phyloP scores from a whole-genome alignment of 2,329 filamentous ascomycete genomes.

The Cryphonectria japonica region DNA sequence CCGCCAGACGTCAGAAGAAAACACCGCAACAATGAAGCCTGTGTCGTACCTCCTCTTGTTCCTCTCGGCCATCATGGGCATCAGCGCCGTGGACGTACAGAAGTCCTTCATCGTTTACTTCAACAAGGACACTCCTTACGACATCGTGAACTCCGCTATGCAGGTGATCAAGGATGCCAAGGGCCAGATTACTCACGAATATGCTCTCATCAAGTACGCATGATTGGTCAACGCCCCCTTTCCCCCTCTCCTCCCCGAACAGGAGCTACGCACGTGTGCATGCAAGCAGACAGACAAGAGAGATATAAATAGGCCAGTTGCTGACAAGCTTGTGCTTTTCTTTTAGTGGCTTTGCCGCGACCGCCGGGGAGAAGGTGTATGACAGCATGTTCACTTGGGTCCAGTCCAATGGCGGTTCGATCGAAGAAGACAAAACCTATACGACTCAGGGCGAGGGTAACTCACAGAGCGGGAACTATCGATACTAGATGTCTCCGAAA shows the following conservation, averaged over 20 bases:
- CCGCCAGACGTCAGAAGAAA: conserved; percentile 3
- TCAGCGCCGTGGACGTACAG: conserved; percentile 65
- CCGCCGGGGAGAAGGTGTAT: conserved; percentile 70
- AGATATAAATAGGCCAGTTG: neutral
- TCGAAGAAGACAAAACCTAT: conserved; percentile 75
- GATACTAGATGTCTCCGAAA: conserved; percentile 24
- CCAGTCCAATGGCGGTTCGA: conserved; percentile 60
- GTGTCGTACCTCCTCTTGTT: conserved; percentile 56
- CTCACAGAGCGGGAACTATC: conserved; percentile 48
- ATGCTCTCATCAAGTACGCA: conserved; percentile 67
- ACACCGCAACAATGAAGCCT: conserved; percentile 64
- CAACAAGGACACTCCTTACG: conserved; percentile 68
- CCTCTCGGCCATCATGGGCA: conserved; percentile 61
- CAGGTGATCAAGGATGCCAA: conserved; percentile 70
- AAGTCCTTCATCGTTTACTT: conserved; percentile 82
- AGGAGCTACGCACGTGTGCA: neutral
- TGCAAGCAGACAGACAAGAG: neutral
- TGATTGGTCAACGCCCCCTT: neutral
- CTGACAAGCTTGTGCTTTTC: conserved; percentile 4
- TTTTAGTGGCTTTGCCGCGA: conserved; percentile 75
- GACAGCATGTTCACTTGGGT: conserved; percentile 68
- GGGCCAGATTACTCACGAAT: conserved; percentile 79
- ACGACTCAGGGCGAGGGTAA: neutral
- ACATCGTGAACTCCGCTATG: conserved; percentile 72
- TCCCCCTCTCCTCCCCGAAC: neutral